These are phyloP conservation scores for Picea sitchensis DNA, from an alignment of 75 land plant genomes.

Conservation along the genomic window DNA sequence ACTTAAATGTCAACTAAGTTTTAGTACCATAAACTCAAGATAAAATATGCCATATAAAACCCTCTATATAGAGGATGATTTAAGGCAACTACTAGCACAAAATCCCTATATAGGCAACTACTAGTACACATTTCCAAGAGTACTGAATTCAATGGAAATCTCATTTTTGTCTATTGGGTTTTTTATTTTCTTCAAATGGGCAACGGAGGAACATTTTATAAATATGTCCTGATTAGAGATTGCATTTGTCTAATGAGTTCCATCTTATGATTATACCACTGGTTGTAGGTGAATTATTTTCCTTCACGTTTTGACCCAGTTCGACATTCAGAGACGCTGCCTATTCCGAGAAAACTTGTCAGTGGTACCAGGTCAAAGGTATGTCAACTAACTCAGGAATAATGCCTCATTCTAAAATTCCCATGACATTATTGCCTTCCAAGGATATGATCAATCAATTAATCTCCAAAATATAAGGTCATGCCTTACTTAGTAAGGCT, in stretches of 20 bases:
- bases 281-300: conserved; percentile 45
- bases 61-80: no score
- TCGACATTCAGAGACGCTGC: conserved; percentile 34
- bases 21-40: background rate
- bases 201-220: background rate
- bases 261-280: background rate
- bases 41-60: background rate
- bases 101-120: no score
- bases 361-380: conserved; percentile 7
- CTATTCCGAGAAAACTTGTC: conserved; percentile 19
- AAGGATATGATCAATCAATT: background rate
- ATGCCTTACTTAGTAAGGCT: no score
- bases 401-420: background rate
- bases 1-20: background rate
- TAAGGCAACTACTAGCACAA: no score
- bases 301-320: conserved; percentile 53
- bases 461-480: background rate
- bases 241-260: background rate
- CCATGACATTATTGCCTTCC: no score
- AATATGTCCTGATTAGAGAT: background rate
- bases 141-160: background rate
- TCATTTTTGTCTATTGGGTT: background rate
- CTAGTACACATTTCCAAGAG: background rate
- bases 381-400: no score
- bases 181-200: background rate